Evolutionary conservation across 2,329 filamentous ascomycete species (phyloP).

Genomic region (Monilinia fructicola): DNA sequence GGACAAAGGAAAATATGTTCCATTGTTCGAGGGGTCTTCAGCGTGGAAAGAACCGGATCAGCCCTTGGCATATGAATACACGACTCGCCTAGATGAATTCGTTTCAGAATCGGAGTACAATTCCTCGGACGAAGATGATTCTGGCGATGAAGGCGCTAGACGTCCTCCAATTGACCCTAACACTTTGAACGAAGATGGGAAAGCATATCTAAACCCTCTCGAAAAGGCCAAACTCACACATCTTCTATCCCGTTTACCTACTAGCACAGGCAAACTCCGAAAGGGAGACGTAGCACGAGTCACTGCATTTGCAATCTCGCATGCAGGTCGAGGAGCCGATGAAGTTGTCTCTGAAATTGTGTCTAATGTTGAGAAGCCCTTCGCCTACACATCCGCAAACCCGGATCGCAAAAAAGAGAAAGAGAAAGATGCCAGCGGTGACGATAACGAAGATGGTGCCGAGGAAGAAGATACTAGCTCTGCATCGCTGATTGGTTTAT

Average conservation of each 20-base stretch:
- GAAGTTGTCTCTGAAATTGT: conserved; percentile 91
- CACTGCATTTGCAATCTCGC: conserved; percentile 83
- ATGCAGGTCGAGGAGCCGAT: conserved; percentile 80
- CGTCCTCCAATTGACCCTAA: conserved; percentile 44
- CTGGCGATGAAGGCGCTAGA: conserved; percentile 49
- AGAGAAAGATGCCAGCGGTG: conserved; percentile 36
- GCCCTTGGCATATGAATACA: conserved; percentile 76
- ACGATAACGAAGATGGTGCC: conserved; percentile 45
- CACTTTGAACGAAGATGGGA: conserved; percentile 38
- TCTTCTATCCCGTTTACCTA: conserved; percentile 79
- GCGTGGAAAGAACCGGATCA: conserved; percentile 77
- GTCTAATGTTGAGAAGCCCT: conserved; percentile 75
- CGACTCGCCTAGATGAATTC: conserved; percentile 73
- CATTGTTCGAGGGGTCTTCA: conserved; percentile 73
- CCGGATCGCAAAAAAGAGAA: conserved; percentile 50
- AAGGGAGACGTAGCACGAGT: conserved; percentile 85
- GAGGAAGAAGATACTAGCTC: conserved; percentile 64
- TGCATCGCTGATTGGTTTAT: conserved; percentile 77
- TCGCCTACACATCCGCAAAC: conserved; percentile 71
- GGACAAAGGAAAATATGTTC: conserved; percentile 55
- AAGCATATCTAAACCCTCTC: conserved; percentile 71
- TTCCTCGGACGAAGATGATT: conserved; percentile 80
- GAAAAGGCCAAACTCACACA: conserved; percentile 83
- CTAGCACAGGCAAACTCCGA: conserved; percentile 68
- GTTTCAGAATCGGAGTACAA: conserved; percentile 83